Evolutionary conservation across 208 protist species (phyloP), one percentile per base, ranked within the genome.

Genomic region (Leishmania major): DNA sequence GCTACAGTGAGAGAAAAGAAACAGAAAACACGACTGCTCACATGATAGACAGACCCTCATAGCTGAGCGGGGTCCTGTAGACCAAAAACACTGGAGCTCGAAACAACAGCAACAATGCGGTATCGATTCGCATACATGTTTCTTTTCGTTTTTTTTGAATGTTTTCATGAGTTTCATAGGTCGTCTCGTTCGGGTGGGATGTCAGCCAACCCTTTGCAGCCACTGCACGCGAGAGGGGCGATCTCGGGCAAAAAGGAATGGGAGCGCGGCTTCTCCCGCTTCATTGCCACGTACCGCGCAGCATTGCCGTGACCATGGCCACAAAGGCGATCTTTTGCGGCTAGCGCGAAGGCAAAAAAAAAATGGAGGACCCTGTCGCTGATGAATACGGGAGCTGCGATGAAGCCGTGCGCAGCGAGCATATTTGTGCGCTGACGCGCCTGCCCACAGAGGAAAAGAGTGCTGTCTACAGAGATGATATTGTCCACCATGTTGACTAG

Each of bases 221-320:
- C 77, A 8, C 87, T 64, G 69, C 70, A 85, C 51, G 75, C 59
- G 17, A 84, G 71, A 64, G 91, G 79, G n/a, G 82, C 88, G 0
- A 37, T 87, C 84, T 17, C 88, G 90, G 15, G 87, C 90, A 80
- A 92, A 40, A 91, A 4, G 92, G 94, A n/a, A 15, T 95, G 91
- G 79, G 94, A 94, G 77, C 88, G 94, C 8, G 95, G 79, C 67
- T 79, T 87, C 83, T 95, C 95, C 92, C 92, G 95, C 45, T 94
- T 76, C 84, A 96, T 84, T 25, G 92, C 90, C 6, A 91, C n/a
- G 80, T 93, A 96, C 86, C 94, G 92, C 94, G 92, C 10, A 90
- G 77, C 31, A 97, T 37, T 13, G 87, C 87, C 3, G 86, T 90
- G 43, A 93, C 79, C 40, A 95, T 88, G 35, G 88, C 89, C 49